Conservation (phyloP, 2,329 filamentous ascomycete genomes). For the Aspergillus felis region DNA sequence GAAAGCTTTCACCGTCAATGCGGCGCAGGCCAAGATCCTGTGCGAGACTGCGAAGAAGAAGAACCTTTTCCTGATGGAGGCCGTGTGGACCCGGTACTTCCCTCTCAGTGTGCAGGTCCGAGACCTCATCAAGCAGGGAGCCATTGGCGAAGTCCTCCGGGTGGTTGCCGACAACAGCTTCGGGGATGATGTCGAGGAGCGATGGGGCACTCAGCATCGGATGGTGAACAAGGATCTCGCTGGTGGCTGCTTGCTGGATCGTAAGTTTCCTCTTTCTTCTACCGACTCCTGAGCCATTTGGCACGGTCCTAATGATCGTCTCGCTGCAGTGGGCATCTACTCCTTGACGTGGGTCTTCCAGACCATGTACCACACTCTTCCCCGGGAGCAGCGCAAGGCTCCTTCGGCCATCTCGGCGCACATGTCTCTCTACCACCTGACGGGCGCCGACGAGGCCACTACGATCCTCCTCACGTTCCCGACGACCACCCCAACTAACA, state of each 20-base stretch:
- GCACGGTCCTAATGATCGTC: neutral
- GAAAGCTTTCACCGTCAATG: slow-evolving; percentile 84
- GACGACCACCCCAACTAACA: slow-evolving; percentile 44
- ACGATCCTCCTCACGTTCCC: slow-evolving; percentile 75
- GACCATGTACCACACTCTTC: slow-evolving; percentile 76
- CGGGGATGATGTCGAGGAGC: slow-evolving; percentile 57
- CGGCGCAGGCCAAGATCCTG: slow-evolving; percentile 68
- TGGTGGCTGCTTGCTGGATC: slow-evolving; percentile 75
- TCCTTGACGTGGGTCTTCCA: slow-evolving; percentile 89
- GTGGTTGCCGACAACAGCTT: slow-evolving; percentile 61
- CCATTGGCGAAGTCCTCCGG: slow-evolving; percentile 56
- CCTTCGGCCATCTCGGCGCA: slow-evolving; percentile 64
- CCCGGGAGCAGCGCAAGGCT: slow-evolving; percentile 57
- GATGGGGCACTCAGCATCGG: slow-evolving; percentile 61
- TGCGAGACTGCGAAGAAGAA: slow-evolving; percentile 69
- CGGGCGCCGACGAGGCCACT: slow-evolving; percentile 74
- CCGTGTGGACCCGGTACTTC: slow-evolving; percentile 87
- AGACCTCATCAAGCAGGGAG: slow-evolving; percentile 53
- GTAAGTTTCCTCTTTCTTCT: slow-evolving; percentile 27
- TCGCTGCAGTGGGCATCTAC: slow-evolving; percentile 69
- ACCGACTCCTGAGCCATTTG: neutral
- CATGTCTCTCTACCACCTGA: slow-evolving; percentile 66
- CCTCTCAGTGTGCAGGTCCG: slow-evolving; percentile 71
- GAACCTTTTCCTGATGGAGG: slow-evolving; percentile 76
- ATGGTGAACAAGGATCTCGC: slow-evolving; percentile 83